phyloP scores from a whole-genome alignment of 352 stramenopile genomes.

The Globisporangium viniferum region DNA sequence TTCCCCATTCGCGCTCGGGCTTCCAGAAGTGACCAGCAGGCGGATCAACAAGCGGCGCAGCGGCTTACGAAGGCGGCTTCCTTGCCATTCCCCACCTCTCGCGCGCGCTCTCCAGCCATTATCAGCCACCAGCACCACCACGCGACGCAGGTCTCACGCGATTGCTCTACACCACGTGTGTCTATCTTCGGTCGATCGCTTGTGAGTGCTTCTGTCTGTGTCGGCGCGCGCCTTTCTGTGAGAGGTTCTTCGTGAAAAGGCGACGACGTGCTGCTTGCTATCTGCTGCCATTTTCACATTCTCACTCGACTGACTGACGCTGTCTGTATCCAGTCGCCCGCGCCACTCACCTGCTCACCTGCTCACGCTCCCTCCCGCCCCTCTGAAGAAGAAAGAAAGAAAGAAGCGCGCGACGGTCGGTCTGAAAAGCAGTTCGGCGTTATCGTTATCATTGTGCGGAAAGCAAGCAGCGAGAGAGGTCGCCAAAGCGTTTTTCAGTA shows the following conservation, averaged over 20 bases:
- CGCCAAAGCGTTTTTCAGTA: background rate
- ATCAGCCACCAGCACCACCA: background rate
- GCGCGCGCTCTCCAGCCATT: background rate
- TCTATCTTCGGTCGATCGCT: background rate
- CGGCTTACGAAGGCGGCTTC: background rate
- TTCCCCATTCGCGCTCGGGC: slow-evolving; percentile 2
- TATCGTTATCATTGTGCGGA: background rate
- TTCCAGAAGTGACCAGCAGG: background rate
- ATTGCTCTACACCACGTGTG: background rate
- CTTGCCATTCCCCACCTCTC: background rate
- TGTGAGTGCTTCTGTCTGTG: background rate
- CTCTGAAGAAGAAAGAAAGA: background rate
- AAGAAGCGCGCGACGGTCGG: background rate
- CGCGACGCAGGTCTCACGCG: background rate
- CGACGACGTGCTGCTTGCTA: background rate
- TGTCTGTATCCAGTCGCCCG: background rate
- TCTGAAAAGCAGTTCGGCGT: background rate
- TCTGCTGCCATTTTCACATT: background rate
- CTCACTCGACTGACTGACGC: background rate
- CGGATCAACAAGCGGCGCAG: background rate
- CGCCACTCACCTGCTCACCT: background rate
- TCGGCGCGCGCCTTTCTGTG: background rate
- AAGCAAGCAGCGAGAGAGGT: background rate
- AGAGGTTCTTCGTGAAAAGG: background rate
- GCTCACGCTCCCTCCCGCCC: background rate